phyloP scores from a whole-genome alignment of 1,139 yeast genomes.

The Magnusiomyces starmeri region DNA sequence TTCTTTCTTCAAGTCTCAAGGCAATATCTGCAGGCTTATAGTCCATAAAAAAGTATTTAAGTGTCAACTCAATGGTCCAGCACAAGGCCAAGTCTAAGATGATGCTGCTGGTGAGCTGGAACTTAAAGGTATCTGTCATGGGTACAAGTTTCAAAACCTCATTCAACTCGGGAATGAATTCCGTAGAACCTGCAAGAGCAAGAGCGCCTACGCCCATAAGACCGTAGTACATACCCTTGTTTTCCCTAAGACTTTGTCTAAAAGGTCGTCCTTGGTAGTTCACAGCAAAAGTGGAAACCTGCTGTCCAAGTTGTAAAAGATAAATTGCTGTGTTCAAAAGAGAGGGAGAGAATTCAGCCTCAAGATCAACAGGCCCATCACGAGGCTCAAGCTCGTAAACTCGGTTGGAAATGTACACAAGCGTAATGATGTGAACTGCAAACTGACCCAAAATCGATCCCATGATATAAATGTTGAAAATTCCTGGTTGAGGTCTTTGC shows the following conservation, averaged over 20 bases:
- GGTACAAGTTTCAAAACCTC: conserved; percentile 88
- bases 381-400: conserved; percentile 87
- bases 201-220: conserved; percentile 82
- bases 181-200: conserved; percentile 89
- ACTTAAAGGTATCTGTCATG: conserved; percentile 68
- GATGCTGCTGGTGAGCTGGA: conserved; percentile 67
- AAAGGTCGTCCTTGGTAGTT: conserved; percentile 97
- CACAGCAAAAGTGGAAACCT: conserved; percentile 95
- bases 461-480: conserved; percentile 90
- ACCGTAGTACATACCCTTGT: conserved; percentile 97
- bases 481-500: conserved; percentile 97
- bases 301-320: conserved; percentile 88
- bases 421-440: conserved; percentile 79
- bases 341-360: conserved; percentile 81
- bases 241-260: conserved; percentile 81
- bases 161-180: conserved; percentile 88
- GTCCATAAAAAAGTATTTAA: conserved; percentile 84
- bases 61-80: conserved; percentile 69
- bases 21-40: conserved; percentile 92
- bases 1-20: conserved; percentile 30
- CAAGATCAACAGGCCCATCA: conserved; percentile 80
- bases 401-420: conserved; percentile 74
- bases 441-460: conserved; percentile 96
- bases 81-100: conserved; percentile 69
- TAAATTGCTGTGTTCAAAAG: conserved; percentile 94